Percentiles rank a stretch among this genome's conserved stretches.
Evolutionary conservation across 345 rosid species (phyloP).

Genomic region (Acer yangbiense): DNA sequence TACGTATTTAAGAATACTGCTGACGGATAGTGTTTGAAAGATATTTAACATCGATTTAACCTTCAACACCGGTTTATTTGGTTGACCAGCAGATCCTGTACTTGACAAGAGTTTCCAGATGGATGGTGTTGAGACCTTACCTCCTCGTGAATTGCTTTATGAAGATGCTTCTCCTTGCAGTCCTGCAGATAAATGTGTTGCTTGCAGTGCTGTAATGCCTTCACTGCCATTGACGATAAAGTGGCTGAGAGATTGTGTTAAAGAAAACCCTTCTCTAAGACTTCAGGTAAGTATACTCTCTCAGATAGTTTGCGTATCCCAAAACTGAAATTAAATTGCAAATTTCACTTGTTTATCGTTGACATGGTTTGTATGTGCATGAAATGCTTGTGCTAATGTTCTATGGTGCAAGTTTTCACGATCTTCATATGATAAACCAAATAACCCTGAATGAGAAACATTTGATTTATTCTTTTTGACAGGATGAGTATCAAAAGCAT

Average conservation of each 20-base stretch:
- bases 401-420: not conserved
- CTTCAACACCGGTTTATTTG: not conserved
- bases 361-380: not conserved
- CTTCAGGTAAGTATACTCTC: constrained; percentile 40
- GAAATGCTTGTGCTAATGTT: not conserved
- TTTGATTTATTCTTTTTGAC: not conserved
- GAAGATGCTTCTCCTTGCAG: constrained; percentile 51
- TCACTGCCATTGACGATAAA: constrained; percentile 56
- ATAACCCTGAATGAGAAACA: not conserved
- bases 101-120: constrained; percentile 38
- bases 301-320: not conserved
- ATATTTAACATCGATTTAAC: not conserved
- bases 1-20: not conserved
- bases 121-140: constrained; percentile 38
- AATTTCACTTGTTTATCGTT: not conserved
- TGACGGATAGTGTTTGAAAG: not conserved
- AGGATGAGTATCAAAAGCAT: not conserved
- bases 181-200: constrained; percentile 33
- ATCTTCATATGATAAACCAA: not conserved
- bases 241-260: constrained; percentile 57
- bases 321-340: not conserved
- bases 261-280: constrained; percentile 48
- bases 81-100: constrained; percentile 39
- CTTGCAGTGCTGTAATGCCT: constrained; percentile 54
- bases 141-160: constrained; percentile 55